These are phyloP conservation scores for Morella rubra DNA, from an alignment of 306 rosid species.

Conservation along the genomic window DNA sequence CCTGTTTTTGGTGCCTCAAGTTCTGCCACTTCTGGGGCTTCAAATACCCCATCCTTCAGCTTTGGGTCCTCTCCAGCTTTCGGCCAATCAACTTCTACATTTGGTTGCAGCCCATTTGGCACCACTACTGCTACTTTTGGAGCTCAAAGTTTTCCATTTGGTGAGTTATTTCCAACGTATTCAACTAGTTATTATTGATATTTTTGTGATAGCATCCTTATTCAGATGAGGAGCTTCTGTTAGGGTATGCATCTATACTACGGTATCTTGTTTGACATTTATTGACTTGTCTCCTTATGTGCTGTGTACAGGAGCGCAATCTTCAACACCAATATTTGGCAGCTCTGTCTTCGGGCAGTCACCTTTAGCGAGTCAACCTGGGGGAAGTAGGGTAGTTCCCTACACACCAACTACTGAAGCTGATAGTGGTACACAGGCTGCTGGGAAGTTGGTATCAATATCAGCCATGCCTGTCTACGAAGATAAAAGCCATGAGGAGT, in stretches of 20 bases:
- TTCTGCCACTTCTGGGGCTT: too few species aligned
- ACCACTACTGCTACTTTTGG: too few species aligned
- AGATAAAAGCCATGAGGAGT: too few species aligned
- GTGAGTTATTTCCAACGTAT: too few species aligned
- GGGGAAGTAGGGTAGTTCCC: slow-evolving; percentile 73
- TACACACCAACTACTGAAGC: slow-evolving; percentile 77
- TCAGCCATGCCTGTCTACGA: slow-evolving; percentile 90
- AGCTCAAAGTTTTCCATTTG: too few species aligned
- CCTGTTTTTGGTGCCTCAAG: too few species aligned
- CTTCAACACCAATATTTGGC: slow-evolving; percentile 61
- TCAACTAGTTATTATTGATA: background rate
- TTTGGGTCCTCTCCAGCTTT: too few species aligned
- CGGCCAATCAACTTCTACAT: too few species aligned
- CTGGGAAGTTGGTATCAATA: slow-evolving; percentile 77
- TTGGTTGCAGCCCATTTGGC: too few species aligned
- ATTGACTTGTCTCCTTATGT: slow-evolving; percentile 13
- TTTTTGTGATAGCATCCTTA: background rate
- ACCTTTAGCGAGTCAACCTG: slow-evolving; percentile 73
- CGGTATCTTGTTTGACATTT: slow-evolving; percentile 12
- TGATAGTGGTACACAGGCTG: slow-evolving; percentile 57
- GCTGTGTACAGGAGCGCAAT: slow-evolving; percentile 61
- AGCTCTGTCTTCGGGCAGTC: slow-evolving; percentile 63
- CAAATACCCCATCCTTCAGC: too few species aligned
- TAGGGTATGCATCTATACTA: background rate
- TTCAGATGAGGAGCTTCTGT: background rate